Conservation (phyloP, 2,329 filamentous ascomycete genomes). For the Penicillium sp. region DNA sequence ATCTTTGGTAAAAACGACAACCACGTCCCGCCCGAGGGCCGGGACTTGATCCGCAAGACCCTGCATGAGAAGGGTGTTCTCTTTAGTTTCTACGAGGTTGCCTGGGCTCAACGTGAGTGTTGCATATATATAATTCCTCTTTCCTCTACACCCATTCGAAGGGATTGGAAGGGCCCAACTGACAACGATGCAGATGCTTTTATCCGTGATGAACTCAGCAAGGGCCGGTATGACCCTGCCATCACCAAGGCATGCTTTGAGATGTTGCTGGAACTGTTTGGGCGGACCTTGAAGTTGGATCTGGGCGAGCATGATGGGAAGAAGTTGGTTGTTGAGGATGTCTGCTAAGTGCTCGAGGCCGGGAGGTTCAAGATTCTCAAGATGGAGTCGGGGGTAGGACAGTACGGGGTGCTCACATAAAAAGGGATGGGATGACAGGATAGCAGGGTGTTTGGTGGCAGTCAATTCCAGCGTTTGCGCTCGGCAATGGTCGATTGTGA, state of each 20-base stretch:
- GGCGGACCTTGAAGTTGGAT: conserved; percentile 74
- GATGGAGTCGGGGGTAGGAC: neutral
- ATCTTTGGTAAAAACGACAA: conserved; percentile 92
- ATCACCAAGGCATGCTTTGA: conserved; percentile 87
- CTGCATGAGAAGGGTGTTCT: conserved; percentile 73
- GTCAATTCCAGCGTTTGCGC: neutral
- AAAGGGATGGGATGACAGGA: neutral
- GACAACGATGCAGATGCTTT: conserved; percentile 67
- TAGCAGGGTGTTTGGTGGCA: neutral
- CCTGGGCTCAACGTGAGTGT: conserved; percentile 78
- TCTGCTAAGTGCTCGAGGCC: conserved; percentile 56
- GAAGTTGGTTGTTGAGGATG: conserved; percentile 67
- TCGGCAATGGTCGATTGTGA: neutral
- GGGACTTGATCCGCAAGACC: conserved; percentile 80
- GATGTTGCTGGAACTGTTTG: conserved; percentile 84
- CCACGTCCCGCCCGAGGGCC: conserved; percentile 79
- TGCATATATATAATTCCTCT: neutral
- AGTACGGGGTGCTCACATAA: neutral
- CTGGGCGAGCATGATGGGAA: conserved; percentile 68
- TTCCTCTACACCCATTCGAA: neutral
- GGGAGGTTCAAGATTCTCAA: too few relatives aligned
- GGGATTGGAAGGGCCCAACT: neutral
- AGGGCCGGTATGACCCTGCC: conserved; percentile 90
- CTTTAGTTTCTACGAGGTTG: conserved; percentile 84
- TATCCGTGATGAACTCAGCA: conserved; percentile 87